These are phyloP conservation scores for Adansonia madagascariensis DNA, from an alignment of 441 rosid species.

Conservation along the genomic window DNA sequence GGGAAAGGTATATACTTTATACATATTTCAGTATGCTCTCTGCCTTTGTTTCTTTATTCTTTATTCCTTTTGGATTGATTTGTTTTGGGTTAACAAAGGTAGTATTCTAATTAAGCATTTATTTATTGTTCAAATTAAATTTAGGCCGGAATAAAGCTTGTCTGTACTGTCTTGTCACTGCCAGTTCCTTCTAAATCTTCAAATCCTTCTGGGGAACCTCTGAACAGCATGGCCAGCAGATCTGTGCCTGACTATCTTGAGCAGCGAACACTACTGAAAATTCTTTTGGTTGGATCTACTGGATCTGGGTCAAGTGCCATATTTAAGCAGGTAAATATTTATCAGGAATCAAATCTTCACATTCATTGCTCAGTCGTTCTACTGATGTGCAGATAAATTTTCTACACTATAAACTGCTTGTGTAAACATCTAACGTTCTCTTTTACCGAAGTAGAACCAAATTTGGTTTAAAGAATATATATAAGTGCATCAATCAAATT, in stretches of 20 bases:
- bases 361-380: not conserved
- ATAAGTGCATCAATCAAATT: not conserved
- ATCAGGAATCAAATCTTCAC: constrained; percentile 20
- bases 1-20: constrained; percentile 69
- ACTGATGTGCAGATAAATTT: constrained; percentile 7
- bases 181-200: constrained; percentile 74
- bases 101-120: constrained; percentile 8
- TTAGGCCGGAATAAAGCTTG: constrained; percentile 80
- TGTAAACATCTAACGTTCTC: constrained; percentile 8
- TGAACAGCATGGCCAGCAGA: constrained; percentile 52
- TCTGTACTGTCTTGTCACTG: constrained; percentile 73
- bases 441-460: not conserved
- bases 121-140: constrained; percentile 25
- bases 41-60: not conserved
- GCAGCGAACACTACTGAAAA: constrained; percentile 60
- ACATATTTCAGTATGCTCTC: constrained; percentile 6
- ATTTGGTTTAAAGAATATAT: not conserved
- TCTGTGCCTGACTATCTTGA: constrained; percentile 68
- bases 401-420: not conserved
- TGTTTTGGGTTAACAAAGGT: not conserved
- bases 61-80: constrained; percentile 5
- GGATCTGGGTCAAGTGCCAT: constrained; percentile 95
- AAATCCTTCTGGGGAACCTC: constrained; percentile 55
- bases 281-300: constrained; percentile 76
- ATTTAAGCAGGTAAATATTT: constrained; percentile 75